Evolutionary conservation across 768 basidiomycete species (phyloP), one percentile per base, ranked within the genome.

Genomic region (Amanita polypyramis): DNA sequence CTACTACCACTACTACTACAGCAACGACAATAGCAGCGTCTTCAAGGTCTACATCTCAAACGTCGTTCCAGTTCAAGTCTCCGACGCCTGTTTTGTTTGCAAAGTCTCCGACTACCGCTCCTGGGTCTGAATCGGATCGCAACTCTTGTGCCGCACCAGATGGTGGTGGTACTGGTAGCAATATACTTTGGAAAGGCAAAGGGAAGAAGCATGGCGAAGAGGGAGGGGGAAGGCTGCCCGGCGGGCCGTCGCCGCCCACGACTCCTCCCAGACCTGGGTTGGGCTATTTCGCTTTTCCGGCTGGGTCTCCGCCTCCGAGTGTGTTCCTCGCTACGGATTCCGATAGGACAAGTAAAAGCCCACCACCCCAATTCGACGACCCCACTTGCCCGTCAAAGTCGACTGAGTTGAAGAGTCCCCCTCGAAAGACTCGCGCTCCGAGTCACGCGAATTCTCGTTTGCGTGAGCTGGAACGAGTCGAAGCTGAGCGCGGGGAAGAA

Each of bases 401-500:
- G 29, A n/a, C n/a, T n/a, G n/a, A n/a, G n/a, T n/a, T n/a, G n/a
- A n/a, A n/a, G n/a, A n/a, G n/a, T n/a, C n/a, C n/a, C n/a, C n/a
- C n/a, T n/a, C n/a, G n/a, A n/a, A 34, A 20, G 15, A n/a, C n/a
- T n/a, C 7, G 17, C 10, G 29, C 38, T 17, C 8, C 15, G 8
- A 25, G n/a, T 15, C 33, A 5, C 35, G 33, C 17, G 4, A 15
- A 6, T 34, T 21, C 30, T n/a, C 40, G 14, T 7, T 32, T 42
- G 34, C 49, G 49, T 2, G 35, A 10, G 12, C 11, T 43, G 2
- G 43, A 50, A 33, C 52, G 49, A 25, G 65, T 55, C n/a, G 70
- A 74, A 39, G 69, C 69, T 10, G 62, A 65, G n/a, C 60, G 59
- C 38, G 74, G 73, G 23, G 80, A 81, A 57, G 67, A 76, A 45